A percentile compares a stretch with the other conserved stretches of the same genome.
Evolutionary conservation across 192 early-diverging fungal genomes (phyloP).

Genomic region (Backusella tuberculispora): DNA sequence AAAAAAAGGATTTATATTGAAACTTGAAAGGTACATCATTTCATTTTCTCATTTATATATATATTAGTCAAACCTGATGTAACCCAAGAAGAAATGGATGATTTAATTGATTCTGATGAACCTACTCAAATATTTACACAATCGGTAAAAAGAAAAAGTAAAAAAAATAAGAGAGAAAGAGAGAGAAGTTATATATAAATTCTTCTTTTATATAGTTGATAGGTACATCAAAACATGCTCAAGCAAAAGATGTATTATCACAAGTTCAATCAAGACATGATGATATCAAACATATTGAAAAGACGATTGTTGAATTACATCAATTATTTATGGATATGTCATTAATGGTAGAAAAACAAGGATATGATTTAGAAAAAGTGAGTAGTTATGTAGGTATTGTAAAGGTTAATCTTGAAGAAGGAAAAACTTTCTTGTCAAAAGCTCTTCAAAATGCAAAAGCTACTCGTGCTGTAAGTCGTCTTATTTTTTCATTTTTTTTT

Average conservation of each 20-base stretch:
- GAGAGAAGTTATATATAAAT: background rate
- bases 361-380: conserved; percentile 68
- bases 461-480: conserved; percentile 31
- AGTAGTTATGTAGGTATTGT: conserved; percentile 56
- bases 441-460: conserved; percentile 36
- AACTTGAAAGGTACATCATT: background rate
- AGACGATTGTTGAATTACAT: conserved; percentile 84
- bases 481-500: no score
- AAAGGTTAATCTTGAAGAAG: conserved; percentile 28
- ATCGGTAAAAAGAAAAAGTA: conserved; percentile 47
- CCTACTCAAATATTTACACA: conserved; percentile 78
- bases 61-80: conserved; percentile 74
- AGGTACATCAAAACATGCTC: conserved; percentile 65
- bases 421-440: conserved; percentile 25
- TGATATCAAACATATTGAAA: conserved; percentile 86
- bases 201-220: conserved; percentile 53
- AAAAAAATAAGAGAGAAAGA: no score
- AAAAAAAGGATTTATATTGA: background rate
- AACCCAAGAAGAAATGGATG: conserved; percentile 70
- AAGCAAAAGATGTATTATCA: conserved; percentile 72
- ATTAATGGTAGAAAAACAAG: conserved; percentile 76
- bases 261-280: conserved; percentile 85
- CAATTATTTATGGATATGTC: conserved; percentile 89
- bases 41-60: background rate
- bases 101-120: conserved; percentile 71